A percentile compares a stretch with the other conserved stretches of the same genome.
These are phyloP conservation scores for Teratosphaeria destructans DNA, from an alignment of 2,329 filamentous ascomycete species.

Conservation along the genomic window DNA sequence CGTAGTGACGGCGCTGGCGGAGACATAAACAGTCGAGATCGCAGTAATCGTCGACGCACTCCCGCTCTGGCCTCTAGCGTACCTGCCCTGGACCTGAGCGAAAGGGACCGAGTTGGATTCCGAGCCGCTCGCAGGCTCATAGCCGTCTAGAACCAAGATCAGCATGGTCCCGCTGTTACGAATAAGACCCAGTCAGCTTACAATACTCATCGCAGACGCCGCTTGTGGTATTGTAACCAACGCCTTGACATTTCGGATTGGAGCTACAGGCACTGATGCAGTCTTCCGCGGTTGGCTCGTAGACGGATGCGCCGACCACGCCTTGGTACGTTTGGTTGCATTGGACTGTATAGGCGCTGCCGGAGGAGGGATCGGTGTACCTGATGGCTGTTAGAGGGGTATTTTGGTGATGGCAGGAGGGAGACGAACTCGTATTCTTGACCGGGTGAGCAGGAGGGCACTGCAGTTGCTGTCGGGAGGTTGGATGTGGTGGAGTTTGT, in stretches of 20 bases:
- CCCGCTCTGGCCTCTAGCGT: neutral
- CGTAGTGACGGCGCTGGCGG: neutral
- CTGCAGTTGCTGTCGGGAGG: neutral
- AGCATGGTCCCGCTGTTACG: neutral
- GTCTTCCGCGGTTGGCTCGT: neutral
- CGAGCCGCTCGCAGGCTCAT: neutral
- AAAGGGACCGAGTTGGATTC: neutral
- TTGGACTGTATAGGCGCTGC: neutral
- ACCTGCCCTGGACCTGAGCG: neutral
- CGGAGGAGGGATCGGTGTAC: neutral
- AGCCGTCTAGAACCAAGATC: neutral
- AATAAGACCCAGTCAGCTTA: neutral
- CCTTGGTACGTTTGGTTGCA: slow-evolving; percentile 1
- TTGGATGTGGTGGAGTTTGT: neutral
- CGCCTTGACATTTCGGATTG: neutral
- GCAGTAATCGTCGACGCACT: neutral
- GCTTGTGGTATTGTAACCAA: neutral
- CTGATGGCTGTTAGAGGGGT: neutral
- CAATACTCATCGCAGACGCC: slow-evolving; percentile 1
- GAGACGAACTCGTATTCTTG: neutral
- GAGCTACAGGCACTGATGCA: slow-evolving; percentile 1
- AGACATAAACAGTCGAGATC: neutral
- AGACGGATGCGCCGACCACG: neutral
- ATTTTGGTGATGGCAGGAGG: neutral
- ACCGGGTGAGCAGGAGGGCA: neutral